phyloP scores from a whole-genome alignment of 2,329 filamentous ascomycete genomes.

The Calonectria crousiana region DNA sequence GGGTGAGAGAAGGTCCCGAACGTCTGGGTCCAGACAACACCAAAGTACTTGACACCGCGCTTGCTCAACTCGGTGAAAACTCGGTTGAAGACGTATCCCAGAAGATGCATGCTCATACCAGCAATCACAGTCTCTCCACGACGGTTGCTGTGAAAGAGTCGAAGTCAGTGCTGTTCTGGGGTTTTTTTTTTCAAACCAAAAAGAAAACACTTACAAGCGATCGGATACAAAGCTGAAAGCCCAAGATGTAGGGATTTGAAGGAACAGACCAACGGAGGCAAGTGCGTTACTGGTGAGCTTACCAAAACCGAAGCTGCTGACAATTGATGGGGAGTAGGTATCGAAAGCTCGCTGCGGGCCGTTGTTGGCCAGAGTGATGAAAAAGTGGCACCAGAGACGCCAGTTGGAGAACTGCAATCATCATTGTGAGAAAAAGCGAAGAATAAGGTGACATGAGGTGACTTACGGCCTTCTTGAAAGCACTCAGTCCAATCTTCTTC shows the following conservation, averaged over 20 bases:
- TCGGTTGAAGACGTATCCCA: conserved; percentile 67
- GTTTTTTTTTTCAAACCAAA: background rate
- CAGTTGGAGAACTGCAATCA: conserved; percentile 58
- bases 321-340: conserved; percentile 67
- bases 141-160: conserved; percentile 48
- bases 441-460: no score
- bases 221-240: conserved; percentile 66
- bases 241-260: conserved; percentile 65
- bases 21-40: conserved; percentile 67
- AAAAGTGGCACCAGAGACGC: conserved; percentile 64
- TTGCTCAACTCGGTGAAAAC: conserved; percentile 60
- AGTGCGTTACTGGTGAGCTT: conserved; percentile 64
- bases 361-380: conserved; percentile 63
- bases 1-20: conserved; percentile 68
- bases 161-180: background rate
- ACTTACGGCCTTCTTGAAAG: conserved; percentile 59
- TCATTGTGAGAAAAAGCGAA: background rate
- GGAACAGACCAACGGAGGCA: conserved; percentile 65
- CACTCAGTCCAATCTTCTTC: conserved; percentile 56
- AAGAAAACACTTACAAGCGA: conserved; percentile 56
- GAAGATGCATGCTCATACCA: conserved; percentile 59
- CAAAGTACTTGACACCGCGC: conserved; percentile 62
- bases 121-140: conserved; percentile 66
- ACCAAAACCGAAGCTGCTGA: conserved; percentile 64
- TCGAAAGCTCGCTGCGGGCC: conserved; percentile 61